Evolutionary conservation across 2,329 filamentous ascomycete genomes (phyloP).

Genomic region (Aphanocladium album): DNA sequence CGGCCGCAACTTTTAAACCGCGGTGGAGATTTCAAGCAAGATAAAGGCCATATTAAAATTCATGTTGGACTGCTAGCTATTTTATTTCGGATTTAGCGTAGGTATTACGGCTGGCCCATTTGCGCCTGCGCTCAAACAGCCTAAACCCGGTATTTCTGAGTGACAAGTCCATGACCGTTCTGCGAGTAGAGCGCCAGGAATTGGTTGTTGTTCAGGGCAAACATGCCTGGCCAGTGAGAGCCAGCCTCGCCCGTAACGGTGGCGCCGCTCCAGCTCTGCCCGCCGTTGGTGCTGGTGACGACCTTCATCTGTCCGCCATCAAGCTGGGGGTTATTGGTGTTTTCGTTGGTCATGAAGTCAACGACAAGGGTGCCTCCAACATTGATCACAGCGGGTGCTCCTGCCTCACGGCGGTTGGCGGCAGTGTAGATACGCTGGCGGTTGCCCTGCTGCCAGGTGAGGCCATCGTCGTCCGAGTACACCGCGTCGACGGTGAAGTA

Average conservation of each 20-base stretch:
- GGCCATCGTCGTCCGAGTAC: constrained; percentile 34
- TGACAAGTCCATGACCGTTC: constrained; percentile 22
- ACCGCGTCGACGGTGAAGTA: constrained; percentile 32
- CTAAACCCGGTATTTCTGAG: constrained; percentile 15
- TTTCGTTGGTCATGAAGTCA: constrained; percentile 41
- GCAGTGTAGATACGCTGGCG: constrained; percentile 32
- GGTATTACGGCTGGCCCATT: no score
- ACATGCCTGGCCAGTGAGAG: constrained; percentile 29
- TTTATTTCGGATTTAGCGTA: no score
- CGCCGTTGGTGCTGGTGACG: constrained; percentile 23
- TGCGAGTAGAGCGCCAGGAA: constrained; percentile 25
- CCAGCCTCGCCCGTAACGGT: constrained; percentile 22
- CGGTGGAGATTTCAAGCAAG: no score
- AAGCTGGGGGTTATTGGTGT: constrained; percentile 15
- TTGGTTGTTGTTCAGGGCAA: constrained; percentile 16
- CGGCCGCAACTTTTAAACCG: not conserved
- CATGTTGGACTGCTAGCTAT: no score
- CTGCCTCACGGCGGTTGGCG: constrained; percentile 27
- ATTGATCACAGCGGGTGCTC: constrained; percentile 36
- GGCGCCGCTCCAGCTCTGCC: constrained; percentile 21
- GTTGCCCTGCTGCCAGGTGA: constrained; percentile 29
- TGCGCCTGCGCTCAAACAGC: not conserved
- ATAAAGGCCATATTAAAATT: no score
- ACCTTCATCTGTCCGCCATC: constrained; percentile 30
- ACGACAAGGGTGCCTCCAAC: constrained; percentile 36